Evolutionary conservation across 2,329 filamentous ascomycete genomes (phyloP).

Genomic region (Ophiocordyceps camponoti-saundersi): DNA sequence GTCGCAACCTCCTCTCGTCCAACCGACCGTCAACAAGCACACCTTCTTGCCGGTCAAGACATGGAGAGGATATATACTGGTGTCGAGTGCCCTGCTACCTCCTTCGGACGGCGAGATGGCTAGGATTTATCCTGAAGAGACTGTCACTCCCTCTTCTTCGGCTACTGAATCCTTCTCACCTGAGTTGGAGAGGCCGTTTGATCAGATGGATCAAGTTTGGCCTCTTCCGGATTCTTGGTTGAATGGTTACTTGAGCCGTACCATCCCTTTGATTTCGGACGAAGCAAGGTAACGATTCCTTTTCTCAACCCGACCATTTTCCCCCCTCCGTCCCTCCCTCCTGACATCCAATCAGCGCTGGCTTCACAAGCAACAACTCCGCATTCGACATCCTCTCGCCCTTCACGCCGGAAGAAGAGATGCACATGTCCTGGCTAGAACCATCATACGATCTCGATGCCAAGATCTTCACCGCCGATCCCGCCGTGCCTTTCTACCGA

Average conservation of each 20-base stretch:
- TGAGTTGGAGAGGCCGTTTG: not conserved
- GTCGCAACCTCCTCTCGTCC: not conserved
- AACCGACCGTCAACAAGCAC: not conserved
- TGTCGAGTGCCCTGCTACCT: not conserved
- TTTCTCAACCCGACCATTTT: too few relatives aligned
- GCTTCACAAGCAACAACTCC: not conserved
- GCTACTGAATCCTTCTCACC: not conserved
- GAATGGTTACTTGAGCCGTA: not conserved
- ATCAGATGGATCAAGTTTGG: not conserved
- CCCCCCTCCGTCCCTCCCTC: not conserved
- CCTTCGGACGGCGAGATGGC: not conserved
- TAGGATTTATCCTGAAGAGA: not conserved
- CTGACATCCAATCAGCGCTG: not conserved
- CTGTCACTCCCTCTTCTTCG: not conserved
- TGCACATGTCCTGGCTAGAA: not conserved
- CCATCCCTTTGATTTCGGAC: not conserved
- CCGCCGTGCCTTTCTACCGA: not conserved
- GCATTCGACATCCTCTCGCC: not conserved
- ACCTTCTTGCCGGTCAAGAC: not conserved
- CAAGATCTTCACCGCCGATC: not conserved
- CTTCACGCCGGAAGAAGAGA: not conserved
- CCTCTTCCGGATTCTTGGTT: not conserved
- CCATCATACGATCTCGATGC: not conserved
- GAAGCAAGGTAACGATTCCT: not conserved
- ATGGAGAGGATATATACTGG: not conserved